Evolutionary conservation across 2,329 filamentous ascomycete genomes (phyloP), one percentile per base, ranked within the genome.

Genomic region (Cryoendolithus antarcticus): DNA sequence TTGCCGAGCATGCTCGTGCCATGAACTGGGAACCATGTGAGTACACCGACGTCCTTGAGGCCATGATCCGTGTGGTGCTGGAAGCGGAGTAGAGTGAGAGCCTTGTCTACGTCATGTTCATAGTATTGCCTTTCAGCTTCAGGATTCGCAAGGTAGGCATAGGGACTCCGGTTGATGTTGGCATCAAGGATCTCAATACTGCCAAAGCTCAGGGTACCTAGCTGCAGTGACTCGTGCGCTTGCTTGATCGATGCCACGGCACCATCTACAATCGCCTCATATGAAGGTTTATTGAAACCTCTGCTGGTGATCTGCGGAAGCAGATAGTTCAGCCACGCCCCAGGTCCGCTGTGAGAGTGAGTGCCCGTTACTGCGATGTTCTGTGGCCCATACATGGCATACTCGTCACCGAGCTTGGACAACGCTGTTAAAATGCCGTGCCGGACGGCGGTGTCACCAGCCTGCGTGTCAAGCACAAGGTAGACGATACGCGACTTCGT

Each of bases 1-100:
- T 95, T 95, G 39, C 83, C 82, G 15, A 88, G 75, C 61, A 95
- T 75, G 1, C 86, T 93, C 0, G 89, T 96, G 34, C 88, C 88
- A 58, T 96, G 89, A 0, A 88, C 83, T 2, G 89, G 77, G 58
- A 89, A 94, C 84, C 88, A 96, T 10, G 85, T 91, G 42, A 96
- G 63, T 1, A 93, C 67, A 9, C 86, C 88, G 32, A 86, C 75
- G 41, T 80, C 80, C 62, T 86, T 86, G 35, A 72, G 70, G 53
- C 91, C 84, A 0, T 75, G 80, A 7, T 75, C 73, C 30, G 83
- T 74, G 48, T 77, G 76, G 28, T 54, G 53, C 2, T 46, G 44
- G 56, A 95, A 88, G 44, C 79, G 80, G 21, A 95, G 67, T 31
- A 94, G 63, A 0, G 83, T 89, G 65, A 96, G 65, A 4, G 76